Base-by-base conservation (phyloP, 352 stramenopile species). In the Pythium insidiosum region DNA sequence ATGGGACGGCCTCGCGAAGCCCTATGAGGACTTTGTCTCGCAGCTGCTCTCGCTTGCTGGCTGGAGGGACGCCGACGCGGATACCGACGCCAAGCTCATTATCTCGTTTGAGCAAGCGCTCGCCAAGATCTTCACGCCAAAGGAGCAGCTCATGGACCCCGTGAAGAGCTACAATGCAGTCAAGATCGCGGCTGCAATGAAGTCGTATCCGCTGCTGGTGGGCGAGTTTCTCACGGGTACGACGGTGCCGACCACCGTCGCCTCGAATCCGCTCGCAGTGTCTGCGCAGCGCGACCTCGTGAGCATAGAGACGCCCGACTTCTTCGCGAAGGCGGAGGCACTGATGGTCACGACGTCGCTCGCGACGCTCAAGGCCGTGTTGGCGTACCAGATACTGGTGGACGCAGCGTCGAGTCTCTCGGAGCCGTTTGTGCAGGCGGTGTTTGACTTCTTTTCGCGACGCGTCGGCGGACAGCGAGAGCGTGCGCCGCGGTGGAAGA, bases 161-260 rank as follows among this genome's bases (percentile, higher is more conserved):
- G 44, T 85, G 2, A 68, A 66, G 16, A 96, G 84, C 5, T 98
- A 97, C 67, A 97, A 97, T 42, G 77, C 83, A 43, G 76, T 96
- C 48, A 63, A 56, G 6, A 63, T 97, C n/a, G 40, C 61, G 1
- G 58, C 85, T 12, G 68, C 66, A 4, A 52, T 58, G 10, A 31
- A 47, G 0, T 37, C 47, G 30, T 88, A 85, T 40, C 80, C 80
- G 4, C 40, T 85, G 10, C 33, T 84, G 5, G 51, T 96, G 26
- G 60, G 56, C 1, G 53, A 46, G 15, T 85, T 68, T 39, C 13
- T 92, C 1, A 67, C 69, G 18, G 80, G 77, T 13, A 73, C 74
- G 0, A 57, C 53, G 0, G 49, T 86, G 12, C 20, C 58, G 2
- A 30, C 39, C 1, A 61, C 50, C 4, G 53, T 76, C 1, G 42